phyloP scores from a whole-genome alignment of 2,329 filamentous ascomycete genomes.

The Botrytis cinerea region DNA sequence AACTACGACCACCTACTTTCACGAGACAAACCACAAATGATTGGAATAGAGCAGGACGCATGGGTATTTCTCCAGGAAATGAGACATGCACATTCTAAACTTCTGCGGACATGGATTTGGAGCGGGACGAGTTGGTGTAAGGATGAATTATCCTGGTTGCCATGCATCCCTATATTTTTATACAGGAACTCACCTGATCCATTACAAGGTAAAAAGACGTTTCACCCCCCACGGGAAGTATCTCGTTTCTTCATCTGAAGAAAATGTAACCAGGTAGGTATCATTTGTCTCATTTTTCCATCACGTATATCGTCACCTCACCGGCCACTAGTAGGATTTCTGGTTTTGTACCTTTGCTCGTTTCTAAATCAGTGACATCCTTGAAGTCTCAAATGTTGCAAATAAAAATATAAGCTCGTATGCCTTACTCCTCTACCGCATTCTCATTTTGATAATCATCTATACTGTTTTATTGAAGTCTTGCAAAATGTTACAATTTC shows the following conservation, averaged over 20 bases:
- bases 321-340: background rate
- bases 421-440: background rate
- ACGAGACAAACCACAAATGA: background rate
- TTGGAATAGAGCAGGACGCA: background rate
- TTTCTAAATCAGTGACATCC: background rate
- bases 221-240: background rate
- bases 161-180: background rate
- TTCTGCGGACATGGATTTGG: background rate
- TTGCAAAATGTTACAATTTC: background rate
- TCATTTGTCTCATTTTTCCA: background rate
- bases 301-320: background rate
- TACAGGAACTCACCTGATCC: background rate
- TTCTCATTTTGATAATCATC: background rate
- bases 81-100: too few relatives aligned
- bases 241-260: background rate
- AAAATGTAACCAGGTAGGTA: background rate
- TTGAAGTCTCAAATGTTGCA: background rate
- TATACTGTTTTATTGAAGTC: background rate
- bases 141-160: slow-evolving; percentile 2
- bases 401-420: background rate
- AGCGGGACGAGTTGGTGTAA: background rate
- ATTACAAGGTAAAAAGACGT: background rate
- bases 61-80: too few relatives aligned
- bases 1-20: background rate
- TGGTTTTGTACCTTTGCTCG: background rate